Percentiles rank a stretch among this genome's conserved stretches.
Conservation (phyloP, 176 grass and related monocot genomes). For the bread wheat (Triticum aestivum) region IWGSC_CS_RefSeq_v2.1 NC_057807.1:194612244-194612743, state of each 20-base stretch:
- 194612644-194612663: constrained; percentile 99
- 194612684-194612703: constrained; percentile 89
- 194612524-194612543: constrained; percentile 1
- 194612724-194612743: constrained; percentile 98
- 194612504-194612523: constrained; percentile 1
- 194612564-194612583: constrained; percentile 23
- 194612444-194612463: constrained; percentile 75
- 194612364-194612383: background rate
- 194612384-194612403: background rate
- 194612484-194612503: constrained; percentile 89
- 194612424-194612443: constrained; percentile 98
- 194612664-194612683: constrained; percentile 96
- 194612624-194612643: constrained; percentile 24
- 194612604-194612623: constrained; percentile 12
- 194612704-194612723: constrained; percentile 90
- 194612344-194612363: background rate
- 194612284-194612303: background rate
- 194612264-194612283: background rate
- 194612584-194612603: constrained; percentile 11
- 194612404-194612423: constrained; percentile 28
- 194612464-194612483: constrained; percentile 97
- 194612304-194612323: background rate
- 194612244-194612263: background rate
- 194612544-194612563: constrained; percentile 18
- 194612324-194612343: background rate